Conservation (phyloP, 2,329 filamentous ascomycete species). For the Cercospora zeae-maydis region DNA sequence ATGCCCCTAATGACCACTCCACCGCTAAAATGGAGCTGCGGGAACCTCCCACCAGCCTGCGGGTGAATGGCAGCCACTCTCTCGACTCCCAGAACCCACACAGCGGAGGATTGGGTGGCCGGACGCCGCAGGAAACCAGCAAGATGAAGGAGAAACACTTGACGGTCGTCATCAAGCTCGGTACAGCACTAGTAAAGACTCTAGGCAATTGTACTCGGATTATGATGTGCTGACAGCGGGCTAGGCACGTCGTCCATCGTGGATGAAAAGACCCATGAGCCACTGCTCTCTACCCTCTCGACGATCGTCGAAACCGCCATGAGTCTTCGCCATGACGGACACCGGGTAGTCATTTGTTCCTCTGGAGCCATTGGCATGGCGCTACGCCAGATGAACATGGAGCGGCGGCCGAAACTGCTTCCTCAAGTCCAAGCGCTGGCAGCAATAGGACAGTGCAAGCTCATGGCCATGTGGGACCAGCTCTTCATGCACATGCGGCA, state of each 20-base stretch:
- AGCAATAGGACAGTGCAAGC: constrained; percentile 89
- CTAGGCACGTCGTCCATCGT: constrained; percentile 98
- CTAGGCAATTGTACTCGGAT: neutral
- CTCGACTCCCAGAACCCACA: neutral
- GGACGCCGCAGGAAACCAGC: constrained; percentile 3
- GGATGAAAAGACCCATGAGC: constrained; percentile 91
- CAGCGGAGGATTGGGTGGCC: neutral
- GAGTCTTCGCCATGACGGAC: constrained; percentile 81
- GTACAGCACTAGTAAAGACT: constrained; percentile 47
- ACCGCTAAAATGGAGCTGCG: constrained; percentile 1
- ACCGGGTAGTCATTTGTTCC: constrained; percentile 92
- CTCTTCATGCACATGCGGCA: constrained; percentile 83
- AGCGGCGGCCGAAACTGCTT: constrained; percentile 83
- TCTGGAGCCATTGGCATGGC: constrained; percentile 96
- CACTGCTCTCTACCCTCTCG: constrained; percentile 82
- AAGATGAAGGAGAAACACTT: constrained; percentile 67
- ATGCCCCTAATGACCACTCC: neutral
- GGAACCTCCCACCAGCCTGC: neutral
- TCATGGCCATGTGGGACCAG: constrained; percentile 94
- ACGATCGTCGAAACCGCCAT: constrained; percentile 93
- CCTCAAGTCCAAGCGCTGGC: constrained; percentile 89
- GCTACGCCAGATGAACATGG: constrained; percentile 81
- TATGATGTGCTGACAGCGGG: constrained; percentile 15
- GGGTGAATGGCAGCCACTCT: neutral
- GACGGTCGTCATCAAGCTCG: constrained; percentile 82